These are phyloP conservation scores for Spiraea crenata DNA, from an alignment of 331 rosid species.

Conservation along the genomic window DNA sequence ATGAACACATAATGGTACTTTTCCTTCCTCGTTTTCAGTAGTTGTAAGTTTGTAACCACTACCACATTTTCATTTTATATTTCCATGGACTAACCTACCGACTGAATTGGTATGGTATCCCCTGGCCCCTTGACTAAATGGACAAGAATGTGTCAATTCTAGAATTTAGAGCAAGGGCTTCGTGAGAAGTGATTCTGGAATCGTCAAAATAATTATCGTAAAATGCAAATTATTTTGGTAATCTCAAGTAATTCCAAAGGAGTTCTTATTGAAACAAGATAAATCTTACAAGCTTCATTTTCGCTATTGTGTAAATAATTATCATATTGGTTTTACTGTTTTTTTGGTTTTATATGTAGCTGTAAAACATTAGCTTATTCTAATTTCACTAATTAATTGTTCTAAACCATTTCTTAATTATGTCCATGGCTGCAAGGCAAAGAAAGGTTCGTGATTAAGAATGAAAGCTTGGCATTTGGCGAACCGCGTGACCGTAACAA, in stretches of 20 bases:
- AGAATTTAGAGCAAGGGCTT: too few species aligned
- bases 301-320: neutral
- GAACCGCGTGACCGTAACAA: slow-evolving; percentile 39
- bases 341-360: neutral
- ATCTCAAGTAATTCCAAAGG: too few species aligned
- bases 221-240: too few species aligned
- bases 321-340: neutral
- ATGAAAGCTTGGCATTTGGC: slow-evolving; percentile 11
- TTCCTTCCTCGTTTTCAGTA: neutral
- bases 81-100: neutral
- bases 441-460: neutral
- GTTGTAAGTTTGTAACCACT: neutral
- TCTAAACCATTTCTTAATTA: neutral
- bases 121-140: neutral
- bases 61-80: neutral
- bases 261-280: neutral
- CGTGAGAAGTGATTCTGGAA: too few species aligned
- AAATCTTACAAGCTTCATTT: neutral
- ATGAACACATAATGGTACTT: neutral
- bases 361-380: neutral
- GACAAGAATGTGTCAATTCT: too few species aligned
- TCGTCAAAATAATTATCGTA: too few species aligned
- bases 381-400: neutral
- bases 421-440: neutral
- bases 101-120: neutral